phyloP scores from a whole-genome alignment of 1,139 yeast genomes.

The Yamadazyma oceani region DNA sequence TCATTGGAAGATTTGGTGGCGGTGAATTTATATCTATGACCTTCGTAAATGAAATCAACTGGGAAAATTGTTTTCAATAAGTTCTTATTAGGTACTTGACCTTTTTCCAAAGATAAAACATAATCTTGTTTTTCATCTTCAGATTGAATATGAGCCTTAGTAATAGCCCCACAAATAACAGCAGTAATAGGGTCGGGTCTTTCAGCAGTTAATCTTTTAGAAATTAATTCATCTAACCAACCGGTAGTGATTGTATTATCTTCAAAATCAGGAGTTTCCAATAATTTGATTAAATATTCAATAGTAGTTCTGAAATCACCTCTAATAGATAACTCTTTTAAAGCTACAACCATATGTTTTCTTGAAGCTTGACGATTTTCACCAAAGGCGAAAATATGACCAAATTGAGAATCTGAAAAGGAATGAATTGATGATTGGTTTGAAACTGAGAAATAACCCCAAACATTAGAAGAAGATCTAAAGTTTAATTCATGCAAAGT shows the following conservation, averaged over 20 bases:
- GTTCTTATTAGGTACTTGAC: slow-evolving; percentile 87
- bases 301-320: slow-evolving; percentile 99
- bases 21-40: slow-evolving; percentile 88
- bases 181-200: slow-evolving; percentile 92
- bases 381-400: slow-evolving; percentile 98
- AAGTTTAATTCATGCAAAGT: slow-evolving; percentile 92
- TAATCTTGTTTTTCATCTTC: slow-evolving; percentile 72
- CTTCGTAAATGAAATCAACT: slow-evolving; percentile 93
- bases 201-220: slow-evolving; percentile 92
- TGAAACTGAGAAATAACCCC: slow-evolving; percentile 99
- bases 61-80: slow-evolving; percentile 85
- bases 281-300: slow-evolving; percentile 88
- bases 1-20: slow-evolving; percentile 90
- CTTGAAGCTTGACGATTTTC: slow-evolving; percentile 97
- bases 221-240: slow-evolving; percentile 95
- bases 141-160: slow-evolving; percentile 84
- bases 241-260: slow-evolving; percentile 97
- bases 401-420: slow-evolving; percentile 96
- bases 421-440: slow-evolving; percentile 97
- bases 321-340: slow-evolving; percentile 92
- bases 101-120: slow-evolving; percentile 76
- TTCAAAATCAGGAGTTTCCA: slow-evolving; percentile 96
- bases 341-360: slow-evolving; percentile 97
- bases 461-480: slow-evolving; percentile 94
- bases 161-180: slow-evolving; percentile 95